Percentiles rank a stretch among this genome's conserved stretches.
phyloP scores from a whole-genome alignment of 2,329 filamentous ascomycete genomes.

The Purpureocillium lavendulum region DNA sequence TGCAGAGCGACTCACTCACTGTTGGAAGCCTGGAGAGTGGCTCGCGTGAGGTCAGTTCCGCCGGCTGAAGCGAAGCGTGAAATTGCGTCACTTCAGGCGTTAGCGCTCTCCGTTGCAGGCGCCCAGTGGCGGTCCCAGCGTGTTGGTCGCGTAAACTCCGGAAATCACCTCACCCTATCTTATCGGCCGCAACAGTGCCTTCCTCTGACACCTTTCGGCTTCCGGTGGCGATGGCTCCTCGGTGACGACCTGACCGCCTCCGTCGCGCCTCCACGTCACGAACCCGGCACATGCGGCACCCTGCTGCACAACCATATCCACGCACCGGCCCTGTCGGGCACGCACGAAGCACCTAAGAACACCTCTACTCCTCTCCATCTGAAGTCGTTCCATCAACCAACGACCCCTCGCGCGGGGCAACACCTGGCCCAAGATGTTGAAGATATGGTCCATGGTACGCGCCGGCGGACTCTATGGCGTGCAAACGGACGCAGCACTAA shows the following conservation, averaged over 20 bases:
- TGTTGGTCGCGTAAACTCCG: slow-evolving; percentile 8
- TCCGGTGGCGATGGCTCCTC: too few relatives aligned
- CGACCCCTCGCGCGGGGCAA: slow-evolving; percentile 6
- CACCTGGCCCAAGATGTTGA: slow-evolving; percentile 66
- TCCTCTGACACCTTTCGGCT: too few relatives aligned
- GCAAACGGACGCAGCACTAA: slow-evolving; percentile 9
- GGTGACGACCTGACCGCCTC: neutral
- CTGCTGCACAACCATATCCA: neutral
- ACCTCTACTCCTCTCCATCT: too few relatives aligned
- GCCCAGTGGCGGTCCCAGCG: too few relatives aligned
- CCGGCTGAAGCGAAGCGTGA: too few relatives aligned
- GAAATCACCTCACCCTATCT: slow-evolving; percentile 7
- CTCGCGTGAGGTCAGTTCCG: too few relatives aligned
- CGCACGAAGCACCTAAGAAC: too few relatives aligned
- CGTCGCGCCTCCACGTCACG: neutral
- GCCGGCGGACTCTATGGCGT: neutral
- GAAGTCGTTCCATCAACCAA: slow-evolving; percentile 1
- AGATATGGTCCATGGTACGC: slow-evolving; percentile 97
- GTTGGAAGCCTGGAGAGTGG: too few relatives aligned
- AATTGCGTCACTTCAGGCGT: too few relatives aligned
- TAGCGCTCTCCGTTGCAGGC: too few relatives aligned
- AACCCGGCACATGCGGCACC: neutral
- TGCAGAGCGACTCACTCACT: too few relatives aligned
- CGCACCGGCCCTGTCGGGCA: too few relatives aligned
- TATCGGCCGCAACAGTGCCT: slow-evolving; percentile 8